Evolutionary conservation across 176 grass and related monocot species (phyloP).

Genomic region (Chloris gayana): DNA sequence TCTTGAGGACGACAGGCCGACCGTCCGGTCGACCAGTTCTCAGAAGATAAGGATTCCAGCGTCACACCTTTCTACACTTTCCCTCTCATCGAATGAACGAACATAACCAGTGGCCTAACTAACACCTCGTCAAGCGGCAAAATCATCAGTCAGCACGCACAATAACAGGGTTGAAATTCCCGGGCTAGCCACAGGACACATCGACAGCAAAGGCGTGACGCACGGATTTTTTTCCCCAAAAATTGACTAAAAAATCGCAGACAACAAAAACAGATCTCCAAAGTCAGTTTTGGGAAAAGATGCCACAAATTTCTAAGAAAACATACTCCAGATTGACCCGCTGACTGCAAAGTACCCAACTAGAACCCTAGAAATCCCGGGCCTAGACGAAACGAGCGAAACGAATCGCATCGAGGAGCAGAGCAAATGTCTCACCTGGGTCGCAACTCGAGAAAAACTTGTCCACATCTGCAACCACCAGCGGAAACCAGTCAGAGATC

Average conservation of each 20-base stretch:
- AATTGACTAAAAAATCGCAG: background rate
- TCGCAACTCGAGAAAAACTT: slow-evolving; percentile 62
- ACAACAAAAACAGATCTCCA: background rate
- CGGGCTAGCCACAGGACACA: background rate
- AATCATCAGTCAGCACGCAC: background rate
- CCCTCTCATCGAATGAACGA: slow-evolving; percentile 5
- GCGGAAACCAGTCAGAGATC: slow-evolving; percentile 5
- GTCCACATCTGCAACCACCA: slow-evolving; percentile 51
- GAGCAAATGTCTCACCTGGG: slow-evolving; percentile 50
- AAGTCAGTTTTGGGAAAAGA: background rate
- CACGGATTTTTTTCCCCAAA: background rate
- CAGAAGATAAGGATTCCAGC: slow-evolving; percentile 39
- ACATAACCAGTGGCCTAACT: background rate
- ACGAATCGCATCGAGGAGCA: background rate
- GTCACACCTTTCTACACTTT: background rate
- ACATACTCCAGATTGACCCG: background rate
- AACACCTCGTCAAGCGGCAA: background rate
- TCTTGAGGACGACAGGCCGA: slow-evolving; percentile 4
- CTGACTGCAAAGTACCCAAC: background rate
- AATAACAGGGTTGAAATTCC: background rate
- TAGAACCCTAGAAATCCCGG: slow-evolving; percentile 1
- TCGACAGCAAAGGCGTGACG: too few species aligned
- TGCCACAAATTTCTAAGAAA: background rate
- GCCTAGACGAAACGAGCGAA: background rate
- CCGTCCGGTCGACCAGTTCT: slow-evolving; percentile 1